Base-by-base conservation (phyloP, 23 red algal genomes). In the Gracilaria domingensis region DNA sequence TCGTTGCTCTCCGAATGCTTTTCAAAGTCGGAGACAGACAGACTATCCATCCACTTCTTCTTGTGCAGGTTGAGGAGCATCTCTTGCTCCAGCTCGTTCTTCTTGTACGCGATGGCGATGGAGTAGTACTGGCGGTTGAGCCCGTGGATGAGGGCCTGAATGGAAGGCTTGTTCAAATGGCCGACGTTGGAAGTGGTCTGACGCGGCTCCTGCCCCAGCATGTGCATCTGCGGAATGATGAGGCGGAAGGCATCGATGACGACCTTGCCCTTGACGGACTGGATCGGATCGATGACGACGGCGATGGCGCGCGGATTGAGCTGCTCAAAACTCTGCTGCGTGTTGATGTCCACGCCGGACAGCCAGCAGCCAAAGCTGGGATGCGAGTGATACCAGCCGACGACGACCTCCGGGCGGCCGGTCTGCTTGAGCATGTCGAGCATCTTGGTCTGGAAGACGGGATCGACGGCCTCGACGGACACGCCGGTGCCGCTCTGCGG, bases 111-210 rank as follows among this genome's bases (percentile, higher is more conserved):
- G 25, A 99, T 96, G 49, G 93, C 84, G 56, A 99, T 90, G 50
- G 94, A 96, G 65, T 99, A 99, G 87, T 99, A 99, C 59, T 99
- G 97, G 29, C 97, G 91, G 64, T 99, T 99, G 26, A 99, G 93
- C 29, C 97, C 97, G 58, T 99, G 97, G 54, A 99, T 99, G 38
- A 99, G 91, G 13, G 97, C 97, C 36, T 99, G 97, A 30, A 99
- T 99, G 30, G 97, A 99, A 18, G 97, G 92, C 80, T 99, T 99
- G 93, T 99, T 80, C 21, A 99, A 67, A 76, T 95, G 89, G 11
- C 97, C 97, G 23, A 95, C 97, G 59, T 96, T 96, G 18, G 83
- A 94, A 30, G 97, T 99, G 24, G 97, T 99, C 60, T 99, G 97
- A 36, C 97, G 86, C n/a, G 97, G 97, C 56, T 99, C 97, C 62